Conservation (phyloP, 202 grass and related monocot genomes). For the Carex sylvatica region DNA sequence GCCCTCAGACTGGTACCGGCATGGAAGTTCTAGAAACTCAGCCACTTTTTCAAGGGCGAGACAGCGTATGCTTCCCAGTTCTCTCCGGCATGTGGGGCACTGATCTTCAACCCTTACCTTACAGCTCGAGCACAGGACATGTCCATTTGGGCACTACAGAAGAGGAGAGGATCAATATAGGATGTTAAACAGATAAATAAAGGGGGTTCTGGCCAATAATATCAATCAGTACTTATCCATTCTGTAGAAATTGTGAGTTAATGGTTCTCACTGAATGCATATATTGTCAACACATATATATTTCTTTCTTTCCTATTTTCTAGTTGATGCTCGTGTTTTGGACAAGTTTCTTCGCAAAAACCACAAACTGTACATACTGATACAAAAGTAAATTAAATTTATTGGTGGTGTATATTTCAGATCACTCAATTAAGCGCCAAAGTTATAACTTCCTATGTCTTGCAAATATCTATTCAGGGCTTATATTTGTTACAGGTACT, state of each 20-base stretch:
- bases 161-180: slow-evolving; percentile 14
- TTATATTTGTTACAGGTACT: background rate
- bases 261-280: background rate
- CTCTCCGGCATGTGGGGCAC: slow-evolving; percentile 87
- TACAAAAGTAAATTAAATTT: background rate
- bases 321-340: background rate
- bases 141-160: slow-evolving; percentile 87
- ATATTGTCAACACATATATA: background rate
- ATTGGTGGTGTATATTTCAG: background rate
- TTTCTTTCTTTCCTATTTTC: background rate
- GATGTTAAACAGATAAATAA: background rate
- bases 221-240: background rate
- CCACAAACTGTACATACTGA: background rate
- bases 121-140: slow-evolving; percentile 86
- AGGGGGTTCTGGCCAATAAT: background rate
- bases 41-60: slow-evolving; percentile 91
- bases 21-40: slow-evolving; percentile 82
- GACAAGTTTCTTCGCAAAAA: background rate
- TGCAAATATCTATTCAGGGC: background rate
- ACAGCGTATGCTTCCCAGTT: slow-evolving; percentile 89
- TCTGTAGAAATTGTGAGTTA: background rate
- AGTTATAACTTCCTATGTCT: background rate
- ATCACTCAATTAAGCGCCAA: background rate
- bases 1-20: slow-evolving; percentile 71
- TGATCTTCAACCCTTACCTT: slow-evolving; percentile 81